Evolutionary conservation across 148 eudicot species (phyloP), one percentile per base, ranked within the genome.

Genomic region (Amaranthus cruentus): DNA sequence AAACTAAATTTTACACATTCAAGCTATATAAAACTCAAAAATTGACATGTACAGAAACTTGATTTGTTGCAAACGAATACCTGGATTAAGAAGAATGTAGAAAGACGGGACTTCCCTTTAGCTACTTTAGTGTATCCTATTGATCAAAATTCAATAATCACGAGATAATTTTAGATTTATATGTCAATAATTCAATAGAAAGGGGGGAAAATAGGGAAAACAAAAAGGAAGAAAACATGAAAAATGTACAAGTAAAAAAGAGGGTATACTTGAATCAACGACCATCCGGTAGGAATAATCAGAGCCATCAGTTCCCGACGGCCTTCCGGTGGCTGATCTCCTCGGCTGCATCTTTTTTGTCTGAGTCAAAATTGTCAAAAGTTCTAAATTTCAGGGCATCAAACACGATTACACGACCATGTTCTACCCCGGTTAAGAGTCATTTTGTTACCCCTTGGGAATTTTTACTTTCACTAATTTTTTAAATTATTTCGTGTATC

Each of bases 231-330:
- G 4, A 12, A n/a, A 6, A 63, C 47, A 18, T 12, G 1, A 42
- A 13, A 52, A 48, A 10, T 12, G 57, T 7, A 61, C 55, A 18
- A 18, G 12, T 55, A 50, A 70, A 6, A 6, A 48, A 72, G 58
- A 48, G 18, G 15, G 28, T 78, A 68, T 84, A 88, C 93, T 85
- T 51, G 88, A 85, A 73, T 94, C 97, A 47, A 94, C 93, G 60
- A 91, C 93, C 98, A 94, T 94, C 59, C 96, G 91, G 64, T 82
- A 94, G 28, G 98, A 91, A 78, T 76, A 94, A 84, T 91, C 97
- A 8, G 88, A 94, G 49, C 96, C 98, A 59, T 94, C 98, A 6
- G 97, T 94, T 78, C 98, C 98, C 4, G 85, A 69, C 18, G 98
- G 98, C 55, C 98, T 79, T 8, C 91, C 90, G 50, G 77, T 73